phyloP scores from a whole-genome alignment of 192 early-diverging fungal genomes.

The Backusella westeae region DNA sequence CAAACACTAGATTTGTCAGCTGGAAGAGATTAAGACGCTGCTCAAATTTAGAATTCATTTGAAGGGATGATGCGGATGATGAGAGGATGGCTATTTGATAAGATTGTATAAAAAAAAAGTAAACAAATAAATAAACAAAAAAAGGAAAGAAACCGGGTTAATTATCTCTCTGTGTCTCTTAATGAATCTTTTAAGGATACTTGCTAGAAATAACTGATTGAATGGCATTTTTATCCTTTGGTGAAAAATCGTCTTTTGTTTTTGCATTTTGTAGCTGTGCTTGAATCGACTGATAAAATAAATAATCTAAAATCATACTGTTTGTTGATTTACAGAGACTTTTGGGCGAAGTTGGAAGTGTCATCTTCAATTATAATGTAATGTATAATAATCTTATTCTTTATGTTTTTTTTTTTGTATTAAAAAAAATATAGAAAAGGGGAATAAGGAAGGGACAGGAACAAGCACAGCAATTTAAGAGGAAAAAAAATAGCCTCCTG shows the following conservation, averaged over 20 bases:
- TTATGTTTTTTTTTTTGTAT: not conserved
- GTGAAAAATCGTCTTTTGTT: conserved; percentile 8
- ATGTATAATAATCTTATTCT: not conserved
- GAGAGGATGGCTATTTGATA: conserved; percentile 19
- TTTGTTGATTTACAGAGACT: conserved; percentile 33
- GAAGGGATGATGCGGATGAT: conserved; percentile 15
- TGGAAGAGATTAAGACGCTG: conserved; percentile 54
- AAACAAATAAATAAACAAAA: not conserved
- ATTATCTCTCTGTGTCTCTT: not conserved
- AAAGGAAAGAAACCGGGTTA: not conserved
- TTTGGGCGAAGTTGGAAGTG: not conserved
- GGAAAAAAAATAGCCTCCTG: not conserved
- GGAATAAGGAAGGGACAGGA: not conserved
- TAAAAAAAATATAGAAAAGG: not conserved
- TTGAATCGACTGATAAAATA: conserved; percentile 51
- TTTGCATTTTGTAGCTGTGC: conserved; percentile 51
- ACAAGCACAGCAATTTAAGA: not conserved
- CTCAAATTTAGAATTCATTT: conserved; percentile 42
- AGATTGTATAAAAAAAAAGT: conserved; percentile 16
- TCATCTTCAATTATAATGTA: not conserved
- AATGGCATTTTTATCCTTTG: conserved; percentile 48
- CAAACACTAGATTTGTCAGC: conserved; percentile 53
- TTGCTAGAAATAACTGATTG: conserved; percentile 51
- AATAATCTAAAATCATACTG: conserved; percentile 52
- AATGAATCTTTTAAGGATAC: not conserved